phyloP scores from a whole-genome alignment of 1,139 yeast genomes.

The Blastobotrys proliferans region DNA sequence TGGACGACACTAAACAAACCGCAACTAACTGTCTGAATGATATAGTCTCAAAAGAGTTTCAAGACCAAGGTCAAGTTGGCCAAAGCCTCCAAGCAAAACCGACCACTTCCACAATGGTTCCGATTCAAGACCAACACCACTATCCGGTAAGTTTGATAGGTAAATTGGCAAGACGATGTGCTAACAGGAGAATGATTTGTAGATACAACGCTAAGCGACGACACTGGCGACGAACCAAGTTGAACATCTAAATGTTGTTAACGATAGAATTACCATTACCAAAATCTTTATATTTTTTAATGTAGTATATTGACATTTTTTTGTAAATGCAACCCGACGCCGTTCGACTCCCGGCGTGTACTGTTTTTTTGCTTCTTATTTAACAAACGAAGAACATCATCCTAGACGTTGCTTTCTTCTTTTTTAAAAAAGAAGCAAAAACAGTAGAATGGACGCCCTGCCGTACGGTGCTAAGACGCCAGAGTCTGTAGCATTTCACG shows the following conservation, averaged over 20 bases:
- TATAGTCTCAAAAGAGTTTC: slow-evolving; percentile 88
- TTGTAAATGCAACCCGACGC: not conserved
- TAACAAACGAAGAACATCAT: not conserved
- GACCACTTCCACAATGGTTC: slow-evolving; percentile 99
- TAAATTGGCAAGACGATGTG: slow-evolving; percentile 6
- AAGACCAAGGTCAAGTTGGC: slow-evolving; percentile 98
- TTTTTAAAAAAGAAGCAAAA: too few species aligned
- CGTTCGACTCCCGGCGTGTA: not conserved
- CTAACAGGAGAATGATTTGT: not conserved
- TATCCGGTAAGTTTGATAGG: slow-evolving; percentile 49
- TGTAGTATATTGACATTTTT: slow-evolving; percentile 12
- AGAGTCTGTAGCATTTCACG: slow-evolving; percentile 55
- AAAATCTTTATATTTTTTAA: too few species aligned
- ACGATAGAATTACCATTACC: slow-evolving; percentile 1
- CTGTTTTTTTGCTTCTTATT: not conserved
- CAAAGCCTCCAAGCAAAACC: slow-evolving; percentile 98
- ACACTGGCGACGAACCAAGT: slow-evolving; percentile 99
- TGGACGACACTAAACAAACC: too few species aligned
- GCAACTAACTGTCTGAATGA: not conserved
- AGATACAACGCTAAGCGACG: slow-evolving; percentile 99
- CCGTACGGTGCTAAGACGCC: slow-evolving; percentile 34
- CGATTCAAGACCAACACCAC: slow-evolving; percentile 98
- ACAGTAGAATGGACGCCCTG: not conserved
- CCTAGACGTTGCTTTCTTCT: not conserved
- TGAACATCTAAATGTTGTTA: slow-evolving; percentile 65